A percentile compares a stretch with the other conserved stretches of the same genome.
phyloP scores from a whole-genome alignment of 169 alveolate genomes.

The Eimeria sp. region DNA sequence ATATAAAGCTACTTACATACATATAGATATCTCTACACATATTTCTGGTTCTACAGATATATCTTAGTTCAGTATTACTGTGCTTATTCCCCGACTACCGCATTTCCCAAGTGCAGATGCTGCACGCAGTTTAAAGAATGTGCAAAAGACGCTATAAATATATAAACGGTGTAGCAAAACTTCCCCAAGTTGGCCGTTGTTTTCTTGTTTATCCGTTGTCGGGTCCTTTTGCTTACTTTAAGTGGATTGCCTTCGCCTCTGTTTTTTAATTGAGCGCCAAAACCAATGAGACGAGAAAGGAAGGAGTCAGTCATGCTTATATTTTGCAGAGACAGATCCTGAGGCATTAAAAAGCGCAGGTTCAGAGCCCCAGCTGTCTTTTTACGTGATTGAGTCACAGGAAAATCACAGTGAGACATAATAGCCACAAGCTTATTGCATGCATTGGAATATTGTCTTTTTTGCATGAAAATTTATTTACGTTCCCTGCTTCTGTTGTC shows the following conservation, averaged over 20 bases:
- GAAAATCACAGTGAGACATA: neutral
- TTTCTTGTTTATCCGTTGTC: neutral
- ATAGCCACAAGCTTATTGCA: neutral
- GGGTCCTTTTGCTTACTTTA: neutral
- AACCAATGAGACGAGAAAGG: conserved; percentile 18
- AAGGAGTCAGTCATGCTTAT: conserved; percentile 34
- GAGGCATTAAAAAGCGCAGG: neutral
- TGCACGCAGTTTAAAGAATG: too few relatives aligned
- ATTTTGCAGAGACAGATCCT: conserved; percentile 42
- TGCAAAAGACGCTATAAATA: neutral
- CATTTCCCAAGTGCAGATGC: too few relatives aligned
- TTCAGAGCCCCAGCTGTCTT: neutral
- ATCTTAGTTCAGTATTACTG: too few relatives aligned
- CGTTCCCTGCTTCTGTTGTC: too few relatives aligned
- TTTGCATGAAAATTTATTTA: too few relatives aligned
- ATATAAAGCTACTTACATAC: too few relatives aligned
- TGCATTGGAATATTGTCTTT: neutral
- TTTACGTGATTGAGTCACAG: neutral
- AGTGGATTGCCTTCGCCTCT: neutral
- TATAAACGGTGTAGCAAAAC: neutral
- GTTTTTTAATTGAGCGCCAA: conserved; percentile 30
- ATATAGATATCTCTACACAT: too few relatives aligned
- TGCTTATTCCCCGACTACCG: too few relatives aligned
- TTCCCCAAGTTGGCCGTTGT: neutral
- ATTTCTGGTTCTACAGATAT: too few relatives aligned